phyloP scores from a whole-genome alignment of 192 early-diverging fungal species.

The Chytriomyces confervae region DNA sequence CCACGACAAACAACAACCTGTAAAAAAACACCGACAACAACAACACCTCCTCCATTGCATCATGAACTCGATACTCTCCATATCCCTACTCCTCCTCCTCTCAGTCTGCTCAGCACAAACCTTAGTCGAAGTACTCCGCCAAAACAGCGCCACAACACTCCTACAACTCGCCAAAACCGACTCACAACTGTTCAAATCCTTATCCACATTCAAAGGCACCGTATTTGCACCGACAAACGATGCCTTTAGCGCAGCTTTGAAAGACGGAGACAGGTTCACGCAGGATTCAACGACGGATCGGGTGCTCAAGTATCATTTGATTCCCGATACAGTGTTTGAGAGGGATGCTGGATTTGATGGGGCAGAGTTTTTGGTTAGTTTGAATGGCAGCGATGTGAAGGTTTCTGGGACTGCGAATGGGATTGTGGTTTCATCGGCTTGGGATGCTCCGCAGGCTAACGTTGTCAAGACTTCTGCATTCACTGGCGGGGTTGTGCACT shows the following conservation, averaged over 20 bases:
- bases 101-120: slow-evolving; percentile 11
- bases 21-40: too few species aligned
- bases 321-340: slow-evolving; percentile 13
- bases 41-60: too few species aligned
- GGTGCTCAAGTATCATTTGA: slow-evolving; percentile 6
- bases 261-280: neutral
- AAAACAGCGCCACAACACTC: slow-evolving; percentile 14
- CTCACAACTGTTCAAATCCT: slow-evolving; percentile 3
- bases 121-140: slow-evolving; percentile 20
- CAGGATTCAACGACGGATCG: neutral
- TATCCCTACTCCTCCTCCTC: neutral
- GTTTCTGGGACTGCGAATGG: neutral
- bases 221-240: slow-evolving; percentile 39
- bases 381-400: slow-evolving; percentile 17
- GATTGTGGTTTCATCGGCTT: slow-evolving; percentile 8
- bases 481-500: slow-evolving; percentile 43
- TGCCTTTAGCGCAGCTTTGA: slow-evolving; percentile 16
- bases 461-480: slow-evolving; percentile 40
- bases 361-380: slow-evolving; percentile 15
- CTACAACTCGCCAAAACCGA: slow-evolving; percentile 18
- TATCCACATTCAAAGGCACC: slow-evolving; percentile 26
- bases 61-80: neutral
- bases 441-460: neutral
- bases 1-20: too few species aligned
- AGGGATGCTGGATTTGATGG: neutral